Conservation (phyloP, 2,329 filamentous ascomycete genomes). For the Colletotrichum agaves region DNA sequence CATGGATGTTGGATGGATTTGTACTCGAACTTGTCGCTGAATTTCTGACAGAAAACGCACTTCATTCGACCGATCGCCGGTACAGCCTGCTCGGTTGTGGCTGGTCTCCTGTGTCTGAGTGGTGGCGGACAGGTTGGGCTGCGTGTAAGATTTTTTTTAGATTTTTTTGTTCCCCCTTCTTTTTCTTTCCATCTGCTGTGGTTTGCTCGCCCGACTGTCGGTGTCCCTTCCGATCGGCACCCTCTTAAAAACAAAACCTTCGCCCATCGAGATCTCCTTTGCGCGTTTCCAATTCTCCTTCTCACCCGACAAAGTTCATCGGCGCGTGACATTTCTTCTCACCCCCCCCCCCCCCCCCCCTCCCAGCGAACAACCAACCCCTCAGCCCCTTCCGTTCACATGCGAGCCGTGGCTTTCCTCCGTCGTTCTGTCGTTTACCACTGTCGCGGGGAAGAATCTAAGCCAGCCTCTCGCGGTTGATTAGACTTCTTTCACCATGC, state of each 20-base stretch:
- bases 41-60: conserved; percentile 17
- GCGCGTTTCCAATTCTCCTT: background rate
- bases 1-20: conserved; percentile 11
- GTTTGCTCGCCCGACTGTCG: background rate
- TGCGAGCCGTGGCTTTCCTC: conserved; percentile 22
- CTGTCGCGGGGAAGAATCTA: conserved; percentile 15
- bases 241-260: conserved; percentile 29
- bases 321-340: background rate
- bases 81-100: background rate
- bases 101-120: background rate
- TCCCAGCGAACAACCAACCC: background rate
- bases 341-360: too few relatives aligned
- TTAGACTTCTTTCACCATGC: conserved; percentile 3
- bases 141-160: conserved; percentile 1
- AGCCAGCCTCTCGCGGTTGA: background rate
- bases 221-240: conserved; percentile 4
- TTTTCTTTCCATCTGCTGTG: too few relatives aligned
- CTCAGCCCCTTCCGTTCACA: conserved; percentile 13
- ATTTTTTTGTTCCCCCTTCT: background rate
- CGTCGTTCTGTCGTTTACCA: conserved; percentile 2
- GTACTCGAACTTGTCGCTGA: conserved; percentile 32
- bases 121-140: conserved; percentile 20
- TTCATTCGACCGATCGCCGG: conserved; percentile 1
- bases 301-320: too few relatives aligned
- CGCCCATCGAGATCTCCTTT: conserved; percentile 16